A percentile compares a stretch with the other conserved stretches of the same genome.
phyloP scores from a whole-genome alignment of 148 eudicot genomes.

The Suaeda aralocaspica region DNA sequence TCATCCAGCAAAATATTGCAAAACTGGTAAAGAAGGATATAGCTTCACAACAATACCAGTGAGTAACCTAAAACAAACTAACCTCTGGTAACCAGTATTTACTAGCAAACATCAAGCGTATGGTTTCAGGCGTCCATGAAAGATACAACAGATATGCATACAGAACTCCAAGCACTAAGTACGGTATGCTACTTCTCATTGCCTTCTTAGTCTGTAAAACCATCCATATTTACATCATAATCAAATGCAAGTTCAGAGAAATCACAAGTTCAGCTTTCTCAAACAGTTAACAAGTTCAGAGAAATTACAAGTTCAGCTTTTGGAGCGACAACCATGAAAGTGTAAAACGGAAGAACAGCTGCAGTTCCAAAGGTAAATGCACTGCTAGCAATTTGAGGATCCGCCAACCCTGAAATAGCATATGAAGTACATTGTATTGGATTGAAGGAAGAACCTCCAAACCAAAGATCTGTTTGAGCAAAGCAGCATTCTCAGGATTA shows the following conservation, averaged over 20 bases:
- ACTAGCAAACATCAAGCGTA: conserved; percentile 72
- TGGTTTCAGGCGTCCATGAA: conserved; percentile 93
- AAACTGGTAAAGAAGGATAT: neutral
- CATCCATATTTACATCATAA: neutral
- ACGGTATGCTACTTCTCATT: conserved; percentile 68
- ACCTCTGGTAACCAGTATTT: conserved; percentile 97
- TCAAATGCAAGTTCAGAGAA: neutral
- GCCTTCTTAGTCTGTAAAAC: conserved; percentile 72
- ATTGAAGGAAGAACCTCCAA: neutral
- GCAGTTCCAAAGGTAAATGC: conserved; percentile 80
- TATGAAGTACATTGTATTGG: neutral
- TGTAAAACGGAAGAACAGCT: conserved; percentile 89
- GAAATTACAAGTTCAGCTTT: conserved; percentile 65
- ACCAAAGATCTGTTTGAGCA: neutral
- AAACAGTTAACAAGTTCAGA: conserved; percentile 14
- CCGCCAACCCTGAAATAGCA: conserved; percentile 46
- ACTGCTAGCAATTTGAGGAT: conserved; percentile 56
- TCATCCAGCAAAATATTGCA: neutral
- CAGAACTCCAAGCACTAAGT: conserved; percentile 61
- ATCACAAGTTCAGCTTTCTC: conserved; percentile 69
- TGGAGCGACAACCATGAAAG: conserved; percentile 90
- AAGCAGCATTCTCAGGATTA: neutral
- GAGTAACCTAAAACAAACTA: conserved; percentile 12
- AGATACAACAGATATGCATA: conserved; percentile 72
- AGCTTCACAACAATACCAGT: neutral